These are phyloP conservation scores for Heliamphora pulchella DNA, from an alignment of 179 eudicot species.

Conservation along the genomic window DNA sequence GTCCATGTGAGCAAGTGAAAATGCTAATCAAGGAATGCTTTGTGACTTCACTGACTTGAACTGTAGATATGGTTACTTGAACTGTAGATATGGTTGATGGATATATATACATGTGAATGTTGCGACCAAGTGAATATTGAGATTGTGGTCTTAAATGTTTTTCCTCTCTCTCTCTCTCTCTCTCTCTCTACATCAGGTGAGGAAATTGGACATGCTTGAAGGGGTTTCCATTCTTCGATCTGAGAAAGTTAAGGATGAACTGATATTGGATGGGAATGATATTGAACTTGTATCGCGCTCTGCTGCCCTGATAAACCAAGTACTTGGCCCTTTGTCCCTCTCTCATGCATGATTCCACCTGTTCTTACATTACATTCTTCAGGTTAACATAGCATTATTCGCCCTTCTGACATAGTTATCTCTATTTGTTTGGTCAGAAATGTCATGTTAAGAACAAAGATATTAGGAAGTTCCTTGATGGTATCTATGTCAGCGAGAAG, in stretches of 20 bases:
- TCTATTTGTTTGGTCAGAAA: slow-evolving; percentile 25
- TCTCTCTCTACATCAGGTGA: slow-evolving; percentile 35
- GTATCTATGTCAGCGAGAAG: slow-evolving; percentile 43
- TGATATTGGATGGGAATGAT: slow-evolving; percentile 69
- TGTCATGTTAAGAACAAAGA: slow-evolving; percentile 47
- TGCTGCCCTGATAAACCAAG: slow-evolving; percentile 41
- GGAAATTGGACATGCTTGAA: slow-evolving; percentile 72
- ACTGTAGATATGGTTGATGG: neutral
- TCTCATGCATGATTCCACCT: neutral
- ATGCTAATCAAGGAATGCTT: no score
- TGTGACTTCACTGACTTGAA: no score
- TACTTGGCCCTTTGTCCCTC: neutral
- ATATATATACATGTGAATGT: neutral
- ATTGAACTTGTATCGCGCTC: slow-evolving; percentile 52
- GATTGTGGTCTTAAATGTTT: neutral
- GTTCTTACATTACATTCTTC: neutral
- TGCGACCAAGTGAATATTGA: neutral
- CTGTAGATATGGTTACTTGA: no score
- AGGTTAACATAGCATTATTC: neutral
- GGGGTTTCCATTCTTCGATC: slow-evolving; percentile 53
- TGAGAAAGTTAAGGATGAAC: slow-evolving; percentile 71
- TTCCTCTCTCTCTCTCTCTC: no score
- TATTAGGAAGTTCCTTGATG: slow-evolving; percentile 40
- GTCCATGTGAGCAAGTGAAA: no score
- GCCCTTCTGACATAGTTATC: neutral